Evolutionary conservation across 116 monocot species (phyloP).

Genomic region (Iris pallida): DNA sequence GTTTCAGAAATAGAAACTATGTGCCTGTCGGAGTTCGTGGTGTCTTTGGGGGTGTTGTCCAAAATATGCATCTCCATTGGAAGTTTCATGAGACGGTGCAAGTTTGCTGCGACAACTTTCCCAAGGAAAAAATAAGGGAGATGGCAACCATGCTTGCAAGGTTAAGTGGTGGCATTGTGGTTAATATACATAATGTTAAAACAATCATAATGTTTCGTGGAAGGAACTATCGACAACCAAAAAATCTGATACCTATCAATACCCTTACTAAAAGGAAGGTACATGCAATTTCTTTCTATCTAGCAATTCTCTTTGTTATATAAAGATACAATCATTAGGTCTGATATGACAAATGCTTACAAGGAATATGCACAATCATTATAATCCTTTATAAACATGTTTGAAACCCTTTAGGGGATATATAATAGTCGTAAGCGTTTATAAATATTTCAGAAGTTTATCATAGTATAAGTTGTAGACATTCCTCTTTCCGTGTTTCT

Average conservation of each 20-base stretch:
- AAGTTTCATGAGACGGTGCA: constrained; percentile 99
- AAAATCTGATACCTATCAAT: constrained; percentile 93
- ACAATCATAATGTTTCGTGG: constrained; percentile 99
- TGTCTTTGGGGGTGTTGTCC: constrained; percentile 98
- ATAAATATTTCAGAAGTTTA: no score
- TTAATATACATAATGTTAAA: constrained; percentile 90
- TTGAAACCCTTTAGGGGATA: no score
- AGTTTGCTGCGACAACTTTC: constrained; percentile 91
- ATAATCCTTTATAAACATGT: no score
- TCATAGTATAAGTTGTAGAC: no score
- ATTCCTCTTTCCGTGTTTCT: no score
- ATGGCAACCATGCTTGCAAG: constrained; percentile 95
- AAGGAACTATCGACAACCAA: constrained; percentile 95
- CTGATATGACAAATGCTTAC: no score
- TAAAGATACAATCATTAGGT: no score
- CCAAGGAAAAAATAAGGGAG: constrained; percentile 92
- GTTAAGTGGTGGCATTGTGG: constrained; percentile 92
- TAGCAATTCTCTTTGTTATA: not conserved
- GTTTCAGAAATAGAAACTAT: constrained; percentile 91
- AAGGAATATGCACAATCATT: no score
- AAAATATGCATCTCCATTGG: constrained; percentile 99
- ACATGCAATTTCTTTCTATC: not conserved
- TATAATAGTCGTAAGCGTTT: no score
- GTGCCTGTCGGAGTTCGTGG: constrained; percentile 94
- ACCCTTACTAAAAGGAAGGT: constrained; percentile 99